Evolutionary conservation across 805 yeast species (phyloP).

Genomic region (Kregervanrija fluxuum): DNA sequence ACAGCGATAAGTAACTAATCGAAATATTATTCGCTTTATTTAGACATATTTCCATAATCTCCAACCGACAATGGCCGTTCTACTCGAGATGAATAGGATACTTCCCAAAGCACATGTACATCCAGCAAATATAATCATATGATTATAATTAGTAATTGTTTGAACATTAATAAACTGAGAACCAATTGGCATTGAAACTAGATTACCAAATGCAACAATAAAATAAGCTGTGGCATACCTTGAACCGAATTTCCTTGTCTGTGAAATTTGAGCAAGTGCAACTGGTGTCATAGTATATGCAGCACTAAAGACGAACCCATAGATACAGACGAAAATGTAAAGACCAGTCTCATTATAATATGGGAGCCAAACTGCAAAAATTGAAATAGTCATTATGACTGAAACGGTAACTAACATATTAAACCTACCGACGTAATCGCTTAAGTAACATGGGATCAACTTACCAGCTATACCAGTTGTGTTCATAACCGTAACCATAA

Average conservation of each 20-base stretch:
- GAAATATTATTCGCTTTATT: neutral
- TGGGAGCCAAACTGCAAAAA: conserved; percentile 57
- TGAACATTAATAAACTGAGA: conserved; percentile 36
- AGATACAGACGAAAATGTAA: conserved; percentile 40
- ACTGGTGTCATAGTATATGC: conserved; percentile 57
- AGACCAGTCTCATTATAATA: conserved; percentile 34
- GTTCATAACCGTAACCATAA: conserved; percentile 41
- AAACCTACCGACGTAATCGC: conserved; percentile 41
- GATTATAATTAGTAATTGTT: conserved; percentile 15
- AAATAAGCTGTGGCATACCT: conserved; percentile 64
- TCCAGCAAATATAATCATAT: conserved; percentile 24
- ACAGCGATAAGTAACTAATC: too few species aligned
- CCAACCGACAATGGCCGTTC: conserved; percentile 14
- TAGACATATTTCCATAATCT: conserved; percentile 25
- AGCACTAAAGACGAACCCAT: conserved; percentile 52
- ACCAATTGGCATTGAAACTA: conserved; percentile 41
- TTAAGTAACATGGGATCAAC: conserved; percentile 23
- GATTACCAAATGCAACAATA: conserved; percentile 42
- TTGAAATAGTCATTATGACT: conserved; percentile 38
- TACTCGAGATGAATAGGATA: conserved; percentile 8
- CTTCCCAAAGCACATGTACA: conserved; percentile 15
- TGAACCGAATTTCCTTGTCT: conserved; percentile 56
- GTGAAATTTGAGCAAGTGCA: conserved; percentile 51
- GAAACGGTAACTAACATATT: conserved; percentile 42
- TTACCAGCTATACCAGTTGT: conserved; percentile 36